phyloP scores from a whole-genome alignment of 352 stramenopile genomes.

The Phytopythium sindhum region DNA sequence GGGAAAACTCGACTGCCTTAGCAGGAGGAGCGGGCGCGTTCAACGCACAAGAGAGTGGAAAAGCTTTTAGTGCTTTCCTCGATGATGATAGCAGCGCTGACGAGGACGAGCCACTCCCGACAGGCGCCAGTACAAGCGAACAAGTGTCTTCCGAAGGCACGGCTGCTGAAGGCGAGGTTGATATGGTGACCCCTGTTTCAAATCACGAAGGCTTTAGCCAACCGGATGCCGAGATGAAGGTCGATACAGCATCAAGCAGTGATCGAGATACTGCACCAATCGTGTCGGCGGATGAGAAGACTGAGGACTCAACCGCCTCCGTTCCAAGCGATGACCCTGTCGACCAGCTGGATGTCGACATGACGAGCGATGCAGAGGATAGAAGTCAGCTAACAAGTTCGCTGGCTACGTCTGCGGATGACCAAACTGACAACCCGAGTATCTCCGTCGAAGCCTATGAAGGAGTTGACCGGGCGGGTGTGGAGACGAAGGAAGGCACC shows the following conservation, averaged over 20 bases:
- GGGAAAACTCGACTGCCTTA: slow-evolving; percentile 22
- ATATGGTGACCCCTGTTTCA: not conserved
- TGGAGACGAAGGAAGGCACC: not conserved
- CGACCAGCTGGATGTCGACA: not conserved
- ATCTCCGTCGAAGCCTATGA: not conserved
- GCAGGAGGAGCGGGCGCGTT: slow-evolving; percentile 29
- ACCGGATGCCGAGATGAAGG: not conserved
- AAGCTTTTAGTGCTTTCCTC: slow-evolving; percentile 75
- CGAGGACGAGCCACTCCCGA: slow-evolving; percentile 63
- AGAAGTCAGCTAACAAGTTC: not conserved
- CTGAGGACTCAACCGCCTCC: not conserved
- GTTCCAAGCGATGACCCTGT: not conserved
- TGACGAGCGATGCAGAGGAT: slow-evolving; percentile 13
- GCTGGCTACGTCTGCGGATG: not conserved
- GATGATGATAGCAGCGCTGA: slow-evolving; percentile 50
- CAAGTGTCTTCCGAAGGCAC: not conserved
- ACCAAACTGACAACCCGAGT: not conserved
- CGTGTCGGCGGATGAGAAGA: not conserved
- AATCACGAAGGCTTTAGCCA: not conserved
- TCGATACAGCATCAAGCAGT: not conserved
- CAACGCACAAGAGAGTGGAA: slow-evolving; percentile 55
- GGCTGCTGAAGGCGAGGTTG: not conserved
- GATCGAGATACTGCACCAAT: not conserved
- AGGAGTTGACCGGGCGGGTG: not conserved
- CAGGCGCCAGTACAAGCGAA: not conserved